phyloP scores from a whole-genome alignment of 306 rosid species.

The Lotus japonicus region DNA sequence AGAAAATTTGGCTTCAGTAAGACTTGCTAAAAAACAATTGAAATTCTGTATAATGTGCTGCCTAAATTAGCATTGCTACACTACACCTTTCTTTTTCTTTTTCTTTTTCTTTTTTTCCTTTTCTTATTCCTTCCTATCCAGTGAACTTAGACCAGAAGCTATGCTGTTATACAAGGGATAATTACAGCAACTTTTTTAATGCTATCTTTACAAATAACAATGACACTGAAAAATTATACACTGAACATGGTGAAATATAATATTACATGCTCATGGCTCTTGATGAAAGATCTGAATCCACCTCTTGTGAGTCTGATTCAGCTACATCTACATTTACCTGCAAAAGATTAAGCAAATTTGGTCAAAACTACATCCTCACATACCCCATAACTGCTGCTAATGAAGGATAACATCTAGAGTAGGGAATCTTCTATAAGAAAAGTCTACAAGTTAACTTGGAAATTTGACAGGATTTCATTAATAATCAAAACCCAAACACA shows the following conservation, averaged over 20 bases:
- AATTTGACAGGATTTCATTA: neutral
- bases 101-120: neutral
- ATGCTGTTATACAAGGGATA: constrained; percentile 42
- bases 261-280: constrained; percentile 89
- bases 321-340: constrained; percentile 46
- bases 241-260: constrained; percentile 18
- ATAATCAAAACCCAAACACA: neutral
- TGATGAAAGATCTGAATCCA: constrained; percentile 71
- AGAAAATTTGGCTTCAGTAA: constrained; percentile 1
- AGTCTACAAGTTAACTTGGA: no score
- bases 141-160: constrained; percentile 34
- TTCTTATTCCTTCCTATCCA: constrained; percentile 30
- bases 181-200: constrained; percentile 41
- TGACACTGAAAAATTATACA: constrained; percentile 28
- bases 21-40: constrained; percentile 12
- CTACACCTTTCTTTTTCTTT: constrained; percentile 26
- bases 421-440: no score
- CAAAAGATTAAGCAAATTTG: constrained; percentile 1
- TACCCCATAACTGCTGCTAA: neutral
- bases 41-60: constrained; percentile 30
- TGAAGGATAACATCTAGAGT: neutral
- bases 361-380: neutral
- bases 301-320: constrained; percentile 55
- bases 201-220: constrained; percentile 49
- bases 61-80: constrained; percentile 46